These are phyloP conservation scores for Magnusiomyces fungicola DNA, from an alignment of 1,139 yeast genomes.

Conservation along the genomic window DNA sequence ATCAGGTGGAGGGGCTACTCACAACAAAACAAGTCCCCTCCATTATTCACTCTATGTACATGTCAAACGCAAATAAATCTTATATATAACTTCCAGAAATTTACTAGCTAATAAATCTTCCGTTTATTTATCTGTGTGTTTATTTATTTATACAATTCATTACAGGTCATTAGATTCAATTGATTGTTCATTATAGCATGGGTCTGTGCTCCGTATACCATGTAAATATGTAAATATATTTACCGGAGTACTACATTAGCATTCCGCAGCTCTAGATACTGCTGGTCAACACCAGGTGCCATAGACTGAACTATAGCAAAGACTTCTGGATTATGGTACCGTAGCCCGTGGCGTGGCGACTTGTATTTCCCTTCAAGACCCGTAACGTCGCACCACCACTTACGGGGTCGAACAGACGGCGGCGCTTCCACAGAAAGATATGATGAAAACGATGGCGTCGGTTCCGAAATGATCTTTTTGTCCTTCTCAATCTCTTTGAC, in stretches of 20 bases:
- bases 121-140: no score
- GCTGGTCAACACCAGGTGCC: slow-evolving; percentile 92
- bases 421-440: slow-evolving; percentile 61
- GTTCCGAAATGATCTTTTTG: background rate
- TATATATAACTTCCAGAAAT: no score
- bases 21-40: no score
- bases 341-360: slow-evolving; percentile 65
- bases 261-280: slow-evolving; percentile 76
- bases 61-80: no score
- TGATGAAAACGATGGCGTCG: slow-evolving; percentile 5
- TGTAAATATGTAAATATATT: no score
- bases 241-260: slow-evolving; percentile 76
- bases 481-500: background rate
- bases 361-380: slow-evolving; percentile 77
- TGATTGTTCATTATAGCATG: no score
- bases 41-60: no score
- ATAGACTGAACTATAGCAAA: slow-evolving; percentile 70
- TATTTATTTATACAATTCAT: no score
- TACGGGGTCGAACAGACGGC: slow-evolving; percentile 74
- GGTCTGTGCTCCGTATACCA: no score
- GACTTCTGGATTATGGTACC: slow-evolving; percentile 80
- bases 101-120: no score
- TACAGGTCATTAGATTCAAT: no score
- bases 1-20: no score
- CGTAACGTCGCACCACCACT: slow-evolving; percentile 89